A percentile compares a stretch with the other conserved stretches of the same genome.
phyloP scores from a whole-genome alignment of 805 yeast genomes.

The Isabelozyma gotoi region DNA sequence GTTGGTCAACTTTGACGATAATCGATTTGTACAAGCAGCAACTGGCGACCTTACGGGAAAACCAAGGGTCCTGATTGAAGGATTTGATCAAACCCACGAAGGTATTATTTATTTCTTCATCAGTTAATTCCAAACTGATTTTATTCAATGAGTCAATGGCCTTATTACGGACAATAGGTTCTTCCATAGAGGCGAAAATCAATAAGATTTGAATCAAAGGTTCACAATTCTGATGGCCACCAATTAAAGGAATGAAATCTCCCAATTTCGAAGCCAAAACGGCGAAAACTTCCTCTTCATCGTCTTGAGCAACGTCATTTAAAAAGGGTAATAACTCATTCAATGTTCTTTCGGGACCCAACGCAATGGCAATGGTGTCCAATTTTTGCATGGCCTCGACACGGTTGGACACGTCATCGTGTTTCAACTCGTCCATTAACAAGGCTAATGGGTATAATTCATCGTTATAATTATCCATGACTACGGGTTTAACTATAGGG shows the following conservation, averaged over 20 bases:
- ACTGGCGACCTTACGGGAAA: conserved; percentile 85
- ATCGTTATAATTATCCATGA: conserved; percentile 43
- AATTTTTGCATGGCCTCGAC: conserved; percentile 93
- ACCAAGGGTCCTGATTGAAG: conserved; percentile 90
- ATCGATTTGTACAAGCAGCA: conserved; percentile 83
- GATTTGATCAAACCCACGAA: conserved; percentile 77
- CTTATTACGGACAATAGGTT: conserved; percentile 91
- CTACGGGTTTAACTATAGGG: too few relatives aligned
- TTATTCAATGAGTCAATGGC: conserved; percentile 84
- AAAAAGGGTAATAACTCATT: conserved; percentile 87
- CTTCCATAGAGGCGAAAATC: conserved; percentile 87
- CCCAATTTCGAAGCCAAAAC: conserved; percentile 91
- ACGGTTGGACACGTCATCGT: conserved; percentile 91
- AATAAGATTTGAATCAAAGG: conserved; percentile 65
- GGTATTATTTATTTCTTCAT: conserved; percentile 61
- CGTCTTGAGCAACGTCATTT: conserved; percentile 88
- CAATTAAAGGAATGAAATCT: conserved; percentile 81
- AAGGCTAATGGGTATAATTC: conserved; percentile 92
- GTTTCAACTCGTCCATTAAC: conserved; percentile 94
- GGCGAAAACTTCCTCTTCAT: conserved; percentile 96
- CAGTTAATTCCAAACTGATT: conserved; percentile 61
- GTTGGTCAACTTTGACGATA: conserved; percentile 55
- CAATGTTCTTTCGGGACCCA: conserved; percentile 92
- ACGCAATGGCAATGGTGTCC: conserved; percentile 90
- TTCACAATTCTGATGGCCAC: conserved; percentile 65